phyloP scores from a whole-genome alignment of 345 rosid genomes.

The Rubroshorea leprosula region DNA sequence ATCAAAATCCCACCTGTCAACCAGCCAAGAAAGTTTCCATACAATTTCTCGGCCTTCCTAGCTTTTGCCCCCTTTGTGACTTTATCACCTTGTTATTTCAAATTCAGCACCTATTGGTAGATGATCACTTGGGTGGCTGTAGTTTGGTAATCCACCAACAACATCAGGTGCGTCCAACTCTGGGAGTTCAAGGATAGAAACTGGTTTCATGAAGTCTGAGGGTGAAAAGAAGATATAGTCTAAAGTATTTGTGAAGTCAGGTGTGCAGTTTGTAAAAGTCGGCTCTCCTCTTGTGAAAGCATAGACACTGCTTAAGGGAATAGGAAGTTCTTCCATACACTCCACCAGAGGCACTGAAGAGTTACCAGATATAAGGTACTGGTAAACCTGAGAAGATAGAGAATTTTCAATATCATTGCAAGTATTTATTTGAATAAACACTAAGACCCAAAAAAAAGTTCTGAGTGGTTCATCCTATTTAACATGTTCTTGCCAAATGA shows the following conservation, averaged over 20 bases:
- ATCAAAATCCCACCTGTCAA: neutral
- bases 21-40: neutral
- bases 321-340: conserved; percentile 47
- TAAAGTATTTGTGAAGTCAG: conserved; percentile 68
- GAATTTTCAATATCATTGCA: conserved; percentile 3
- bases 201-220: conserved; percentile 46
- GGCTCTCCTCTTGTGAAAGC: conserved; percentile 74
- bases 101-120: conserved; percentile 87
- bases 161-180: conserved; percentile 51
- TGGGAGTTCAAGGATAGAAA: conserved; percentile 62
- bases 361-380: conserved; percentile 61
- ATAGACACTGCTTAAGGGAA: conserved; percentile 65
- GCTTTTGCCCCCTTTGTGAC: neutral
- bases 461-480: no score
- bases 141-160: conserved; percentile 66
- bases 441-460: neutral
- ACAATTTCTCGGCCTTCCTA: neutral
- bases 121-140: conserved; percentile 90
- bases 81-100: conserved; percentile 38
- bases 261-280: conserved; percentile 83
- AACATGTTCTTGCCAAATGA: no score
- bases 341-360: conserved; percentile 21
- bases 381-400: conserved; percentile 60
- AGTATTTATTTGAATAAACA: neutral
- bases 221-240: conserved; percentile 83